These are phyloP conservation scores for Marasmius oreades DNA, from an alignment of 1,284 basidiomycete genomes.

Conservation along the genomic window DNA sequence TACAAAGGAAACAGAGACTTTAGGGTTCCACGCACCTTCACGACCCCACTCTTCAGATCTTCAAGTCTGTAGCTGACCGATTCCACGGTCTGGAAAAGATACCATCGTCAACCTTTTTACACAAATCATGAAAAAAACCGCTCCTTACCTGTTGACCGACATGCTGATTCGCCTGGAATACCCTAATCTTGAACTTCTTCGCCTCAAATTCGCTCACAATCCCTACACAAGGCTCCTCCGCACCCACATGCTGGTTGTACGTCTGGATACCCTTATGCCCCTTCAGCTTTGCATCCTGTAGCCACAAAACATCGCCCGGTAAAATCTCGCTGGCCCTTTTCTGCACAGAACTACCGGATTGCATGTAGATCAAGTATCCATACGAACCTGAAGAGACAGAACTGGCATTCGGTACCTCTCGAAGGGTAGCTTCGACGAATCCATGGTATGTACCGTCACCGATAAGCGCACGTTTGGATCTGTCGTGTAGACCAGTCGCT, in stretches of 20 bases:
- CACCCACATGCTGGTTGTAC: conserved; percentile 65
- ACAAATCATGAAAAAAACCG: conserved; percentile 30
- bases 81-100: conserved; percentile 58
- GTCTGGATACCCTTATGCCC: conserved; percentile 81
- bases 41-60: conserved; percentile 80
- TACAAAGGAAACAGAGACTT: not conserved
- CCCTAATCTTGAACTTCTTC: conserved; percentile 82
- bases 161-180: conserved; percentile 79
- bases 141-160: conserved; percentile 54
- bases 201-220: conserved; percentile 79
- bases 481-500: conserved; percentile 65
- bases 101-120: conserved; percentile 19
- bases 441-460: conserved; percentile 83
- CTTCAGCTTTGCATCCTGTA: conserved; percentile 80
- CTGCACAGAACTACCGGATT: conserved; percentile 64
- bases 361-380: conserved; percentile 75
- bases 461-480: conserved; percentile 70
- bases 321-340: conserved; percentile 76
- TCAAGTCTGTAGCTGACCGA: conserved; percentile 82
- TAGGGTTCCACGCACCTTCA: conserved; percentile 52
- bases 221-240: conserved; percentile 66
- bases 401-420: conserved; percentile 54
- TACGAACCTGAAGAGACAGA: conserved; percentile 39
- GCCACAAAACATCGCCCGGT: conserved; percentile 79
- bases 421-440: conserved; percentile 67